Conservation (phyloP, 1,284 basidiomycete species). For the Pseudomicrostroma phylloplanum region DNA sequence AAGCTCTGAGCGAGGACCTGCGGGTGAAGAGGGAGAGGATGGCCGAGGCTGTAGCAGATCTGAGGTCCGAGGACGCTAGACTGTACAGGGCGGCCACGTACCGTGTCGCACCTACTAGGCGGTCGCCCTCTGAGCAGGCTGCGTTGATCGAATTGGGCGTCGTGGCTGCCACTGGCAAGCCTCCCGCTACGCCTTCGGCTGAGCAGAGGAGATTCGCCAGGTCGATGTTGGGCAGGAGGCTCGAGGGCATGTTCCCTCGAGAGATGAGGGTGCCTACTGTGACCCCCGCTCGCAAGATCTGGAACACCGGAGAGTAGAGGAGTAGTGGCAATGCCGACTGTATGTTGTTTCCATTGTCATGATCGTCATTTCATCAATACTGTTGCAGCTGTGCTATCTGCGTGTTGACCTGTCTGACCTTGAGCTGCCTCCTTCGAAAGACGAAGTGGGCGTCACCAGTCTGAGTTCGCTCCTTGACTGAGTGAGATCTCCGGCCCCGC, state of each 20-base stretch:
- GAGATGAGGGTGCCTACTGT: constrained; percentile 44
- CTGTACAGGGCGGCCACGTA: constrained; percentile 38
- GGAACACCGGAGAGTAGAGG: not conserved
- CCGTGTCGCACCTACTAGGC: constrained; percentile 35
- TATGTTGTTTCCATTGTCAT: no score
- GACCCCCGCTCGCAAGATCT: constrained; percentile 23
- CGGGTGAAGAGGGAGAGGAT: constrained; percentile 31
- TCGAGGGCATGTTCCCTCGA: constrained; percentile 44
- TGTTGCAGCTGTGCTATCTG: no score
- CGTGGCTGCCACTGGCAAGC: constrained; percentile 13
- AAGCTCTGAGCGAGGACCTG: constrained; percentile 44
- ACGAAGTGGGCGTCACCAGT: no score
- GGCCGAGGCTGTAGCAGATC: constrained; percentile 34
- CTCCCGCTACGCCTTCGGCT: constrained; percentile 26
- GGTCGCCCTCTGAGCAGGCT: constrained; percentile 38
- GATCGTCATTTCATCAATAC: no score
- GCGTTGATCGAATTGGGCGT: constrained; percentile 36
- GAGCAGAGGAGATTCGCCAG: constrained; percentile 28
- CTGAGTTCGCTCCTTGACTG: no score
- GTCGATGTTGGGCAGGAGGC: constrained; percentile 30
- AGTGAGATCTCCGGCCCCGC: no score
- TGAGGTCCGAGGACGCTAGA: constrained; percentile 14
- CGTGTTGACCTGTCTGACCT: no score
- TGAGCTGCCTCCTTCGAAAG: no score
- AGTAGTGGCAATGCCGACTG: no score